phyloP scores from a whole-genome alignment of 352 stramenopile species.

The Globisporangium cystogenes region DNA sequence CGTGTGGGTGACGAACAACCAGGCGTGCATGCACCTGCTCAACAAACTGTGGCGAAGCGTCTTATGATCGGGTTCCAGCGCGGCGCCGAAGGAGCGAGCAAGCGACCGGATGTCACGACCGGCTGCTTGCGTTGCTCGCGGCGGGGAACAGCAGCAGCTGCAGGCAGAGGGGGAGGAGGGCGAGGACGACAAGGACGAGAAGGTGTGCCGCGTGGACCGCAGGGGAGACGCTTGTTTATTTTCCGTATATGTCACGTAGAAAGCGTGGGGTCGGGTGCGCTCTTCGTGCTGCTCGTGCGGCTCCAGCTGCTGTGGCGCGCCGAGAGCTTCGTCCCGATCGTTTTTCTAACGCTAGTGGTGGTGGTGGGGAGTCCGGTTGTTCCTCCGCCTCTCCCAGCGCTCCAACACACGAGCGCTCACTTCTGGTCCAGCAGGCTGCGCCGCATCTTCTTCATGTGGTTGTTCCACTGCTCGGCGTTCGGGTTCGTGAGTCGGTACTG shows the following conservation, averaged over 20 bases:
- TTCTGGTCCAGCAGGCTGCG: slow-evolving; percentile 57
- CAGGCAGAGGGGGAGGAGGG: background rate
- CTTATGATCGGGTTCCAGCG: slow-evolving; percentile 47
- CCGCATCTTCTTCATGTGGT: slow-evolving; percentile 78
- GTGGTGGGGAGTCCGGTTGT: too few species aligned
- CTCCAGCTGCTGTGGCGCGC: too few species aligned
- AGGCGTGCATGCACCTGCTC: slow-evolving; percentile 94
- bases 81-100: background rate
- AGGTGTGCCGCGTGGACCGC: background rate
- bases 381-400: too few species aligned
- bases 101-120: background rate
- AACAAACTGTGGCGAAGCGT: slow-evolving; percentile 94
- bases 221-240: slow-evolving; percentile 2
- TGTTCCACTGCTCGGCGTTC: slow-evolving; percentile 73
- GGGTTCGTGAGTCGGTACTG: slow-evolving; percentile 80
- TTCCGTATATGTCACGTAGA: slow-evolving; percentile 2
- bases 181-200: background rate
- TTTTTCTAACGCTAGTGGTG: too few species aligned
- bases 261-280: background rate
- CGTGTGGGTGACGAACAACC: slow-evolving; percentile 95
- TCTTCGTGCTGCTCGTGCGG: background rate
- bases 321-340: too few species aligned
- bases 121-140: background rate
- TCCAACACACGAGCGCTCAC: slow-evolving; percentile 17
- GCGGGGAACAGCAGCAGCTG: background rate